phyloP scores from a whole-genome alignment of 805 yeast genomes.

The Starmera dryadoides region DNA sequence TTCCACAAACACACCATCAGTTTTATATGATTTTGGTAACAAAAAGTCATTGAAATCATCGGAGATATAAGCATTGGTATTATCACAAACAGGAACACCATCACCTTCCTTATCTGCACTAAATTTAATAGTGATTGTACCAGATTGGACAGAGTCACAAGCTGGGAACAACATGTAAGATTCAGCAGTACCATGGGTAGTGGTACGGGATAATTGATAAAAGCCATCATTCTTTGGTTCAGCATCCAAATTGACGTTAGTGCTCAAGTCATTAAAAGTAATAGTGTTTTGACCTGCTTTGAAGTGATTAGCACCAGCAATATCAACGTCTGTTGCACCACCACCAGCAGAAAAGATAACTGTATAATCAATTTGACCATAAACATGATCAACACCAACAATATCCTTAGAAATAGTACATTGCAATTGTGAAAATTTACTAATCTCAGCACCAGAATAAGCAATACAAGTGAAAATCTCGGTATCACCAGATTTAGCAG shows the following conservation, averaged over 20 bases:
- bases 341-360: conserved; percentile 29
- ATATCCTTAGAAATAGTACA: conserved; percentile 21
- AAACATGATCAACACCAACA: conserved; percentile 11
- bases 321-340: conserved; percentile 20
- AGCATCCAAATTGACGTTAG: conserved; percentile 21
- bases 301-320: conserved; percentile 23
- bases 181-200: conserved; percentile 24
- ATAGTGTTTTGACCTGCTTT: conserved; percentile 21
- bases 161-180: conserved; percentile 25
- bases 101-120: conserved; percentile 8
- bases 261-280: conserved; percentile 18
- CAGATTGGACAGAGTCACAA: conserved; percentile 23
- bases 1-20: conserved; percentile 9
- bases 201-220: conserved; percentile 22
- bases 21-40: conserved; percentile 17
- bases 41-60: conserved; percentile 27
- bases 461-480: conserved; percentile 24
- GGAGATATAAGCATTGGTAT: conserved; percentile 14
- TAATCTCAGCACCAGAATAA: conserved; percentile 26
- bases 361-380: conserved; percentile 23
- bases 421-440: conserved; percentile 20
- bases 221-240: conserved; percentile 9
- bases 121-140: conserved; percentile 17
- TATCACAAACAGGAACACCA: conserved; percentile 16
- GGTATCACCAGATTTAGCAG: conserved; percentile 18